Conservation (phyloP, 73 alveolate genomes). For the Paramecium pentaurelia region DNA sequence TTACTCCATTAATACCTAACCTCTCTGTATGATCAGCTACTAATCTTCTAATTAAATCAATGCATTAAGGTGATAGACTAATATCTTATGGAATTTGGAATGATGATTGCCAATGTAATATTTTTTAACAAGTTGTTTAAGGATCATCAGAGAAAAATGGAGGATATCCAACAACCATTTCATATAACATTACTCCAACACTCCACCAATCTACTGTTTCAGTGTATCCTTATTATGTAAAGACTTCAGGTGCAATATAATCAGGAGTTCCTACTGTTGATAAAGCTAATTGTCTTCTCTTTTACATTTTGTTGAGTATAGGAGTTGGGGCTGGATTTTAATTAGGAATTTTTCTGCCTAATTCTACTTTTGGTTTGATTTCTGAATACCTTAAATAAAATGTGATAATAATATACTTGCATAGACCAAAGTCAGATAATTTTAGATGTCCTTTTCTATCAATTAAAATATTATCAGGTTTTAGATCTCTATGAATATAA, state of each 20-base stretch:
- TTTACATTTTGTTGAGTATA: not conserved
- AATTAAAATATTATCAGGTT: conserved; percentile 59
- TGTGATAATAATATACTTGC: not conserved
- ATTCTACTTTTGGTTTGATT: conserved; percentile 58
- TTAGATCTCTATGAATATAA: conserved; percentile 56
- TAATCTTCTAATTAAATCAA: conserved; percentile 72
- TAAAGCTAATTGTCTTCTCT: conserved; percentile 71
- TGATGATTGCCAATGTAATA: conserved; percentile 78
- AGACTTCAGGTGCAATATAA: conserved; percentile 90
- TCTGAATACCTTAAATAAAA: conserved; percentile 6
- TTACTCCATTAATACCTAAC: conserved; percentile 77
- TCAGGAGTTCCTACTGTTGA: conserved; percentile 94
- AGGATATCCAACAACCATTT: conserved; percentile 87
- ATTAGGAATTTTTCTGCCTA: conserved; percentile 14
- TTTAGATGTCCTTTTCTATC: conserved; percentile 55
- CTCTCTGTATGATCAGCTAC: conserved; percentile 71
- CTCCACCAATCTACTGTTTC: conserved; percentile 90
- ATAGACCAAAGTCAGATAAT: conserved; percentile 58
- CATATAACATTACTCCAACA: conserved; percentile 81
- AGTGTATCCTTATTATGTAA: conserved; percentile 80
- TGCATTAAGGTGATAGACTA: conserved; percentile 69
- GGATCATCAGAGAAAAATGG: conserved; percentile 83
- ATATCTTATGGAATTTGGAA: conserved; percentile 77
- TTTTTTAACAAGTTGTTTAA: conserved; percentile 77
- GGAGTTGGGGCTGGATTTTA: conserved; percentile 1